Conservation (phyloP, 164 flowering plant genomes). For the Nymphaea colorata region DNA sequence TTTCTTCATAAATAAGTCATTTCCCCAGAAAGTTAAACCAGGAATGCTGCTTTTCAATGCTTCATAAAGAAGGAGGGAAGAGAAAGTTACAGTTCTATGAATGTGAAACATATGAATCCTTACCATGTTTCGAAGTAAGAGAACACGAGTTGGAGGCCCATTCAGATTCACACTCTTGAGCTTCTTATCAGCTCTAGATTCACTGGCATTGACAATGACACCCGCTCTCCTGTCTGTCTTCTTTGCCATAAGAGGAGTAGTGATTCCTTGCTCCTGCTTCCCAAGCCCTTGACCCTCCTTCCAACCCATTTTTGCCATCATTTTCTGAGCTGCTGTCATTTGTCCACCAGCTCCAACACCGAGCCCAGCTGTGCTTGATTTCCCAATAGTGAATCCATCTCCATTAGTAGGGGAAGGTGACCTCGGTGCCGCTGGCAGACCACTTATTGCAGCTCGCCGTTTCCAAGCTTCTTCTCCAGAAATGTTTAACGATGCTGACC, state of each 20-base stretch:
- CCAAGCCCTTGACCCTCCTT: constrained; percentile 99
- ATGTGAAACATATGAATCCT: neutral
- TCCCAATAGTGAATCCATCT: constrained; percentile 84
- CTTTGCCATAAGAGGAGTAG: constrained; percentile 93
- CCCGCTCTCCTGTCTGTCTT: constrained; percentile 96
- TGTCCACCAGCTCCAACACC: constrained; percentile 98
- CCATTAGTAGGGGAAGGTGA: constrained; percentile 39
- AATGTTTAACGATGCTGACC: constrained; percentile 31
- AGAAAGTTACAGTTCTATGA: no score
- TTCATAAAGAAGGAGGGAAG: neutral
- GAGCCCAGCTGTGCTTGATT: constrained; percentile 71
- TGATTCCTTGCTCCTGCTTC: constrained; percentile 96
- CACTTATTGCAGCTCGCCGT: constrained; percentile 75
- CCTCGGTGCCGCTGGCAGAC: constrained; percentile 25
- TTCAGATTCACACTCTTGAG: constrained; percentile 72
- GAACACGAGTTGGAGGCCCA: constrained; percentile 83
- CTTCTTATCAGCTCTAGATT: constrained; percentile 65
- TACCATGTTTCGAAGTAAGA: constrained; percentile 95
- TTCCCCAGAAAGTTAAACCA: no score
- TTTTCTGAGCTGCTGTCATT: constrained; percentile 98
- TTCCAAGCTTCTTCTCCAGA: constrained; percentile 99
- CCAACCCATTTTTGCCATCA: constrained; percentile 99
- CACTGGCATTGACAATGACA: constrained; percentile 97
- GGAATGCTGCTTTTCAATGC: no score
- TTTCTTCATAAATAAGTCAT: no score